Conservation (phyloP, 495 filamentous ascomycete species). For the Eremomyces bilateralis region DNA sequence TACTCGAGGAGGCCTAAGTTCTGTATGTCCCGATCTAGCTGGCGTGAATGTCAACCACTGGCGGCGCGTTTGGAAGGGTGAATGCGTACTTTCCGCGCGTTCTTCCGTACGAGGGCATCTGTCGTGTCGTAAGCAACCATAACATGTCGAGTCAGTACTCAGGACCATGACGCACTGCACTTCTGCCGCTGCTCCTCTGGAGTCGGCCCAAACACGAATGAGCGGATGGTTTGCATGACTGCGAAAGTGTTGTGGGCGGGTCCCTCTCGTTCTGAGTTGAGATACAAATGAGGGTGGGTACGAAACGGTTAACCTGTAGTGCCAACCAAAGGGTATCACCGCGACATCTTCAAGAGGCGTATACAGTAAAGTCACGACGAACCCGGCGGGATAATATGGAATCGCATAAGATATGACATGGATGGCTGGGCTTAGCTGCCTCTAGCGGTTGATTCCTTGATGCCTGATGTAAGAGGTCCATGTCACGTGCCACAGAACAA, state of each 20-base stretch:
- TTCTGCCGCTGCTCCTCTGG: slow-evolving; percentile 55
- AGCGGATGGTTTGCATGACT: slow-evolving; percentile 68
- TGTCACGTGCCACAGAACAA: too few species aligned
- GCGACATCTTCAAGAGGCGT: too few species aligned
- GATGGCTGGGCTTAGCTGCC: too few species aligned
- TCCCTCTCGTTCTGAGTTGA: neutral
- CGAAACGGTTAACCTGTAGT: too few species aligned
- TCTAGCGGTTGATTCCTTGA: too few species aligned
- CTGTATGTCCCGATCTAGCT: slow-evolving; percentile 77
- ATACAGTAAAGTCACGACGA: too few species aligned
- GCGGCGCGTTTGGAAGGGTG: too few species aligned
- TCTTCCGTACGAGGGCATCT: slow-evolving; percentile 73
- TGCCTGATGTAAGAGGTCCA: too few species aligned
- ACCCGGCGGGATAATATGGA: too few species aligned
- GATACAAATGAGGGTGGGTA: neutral
- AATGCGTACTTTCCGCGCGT: slow-evolving; percentile 90
- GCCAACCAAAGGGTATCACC: too few species aligned
- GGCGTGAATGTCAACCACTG: too few species aligned
- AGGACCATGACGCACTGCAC: neutral
- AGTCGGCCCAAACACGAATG: slow-evolving; percentile 80
- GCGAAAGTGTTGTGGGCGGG: neutral
- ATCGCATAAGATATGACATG: too few species aligned
- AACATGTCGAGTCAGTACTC: neutral
- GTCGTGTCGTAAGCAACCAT: slow-evolving; percentile 70
- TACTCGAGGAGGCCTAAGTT: slow-evolving; percentile 50